Base-by-base conservation (phyloP, 2,329 filamentous ascomycete species). In the Aureobasidium sp. region DNA sequence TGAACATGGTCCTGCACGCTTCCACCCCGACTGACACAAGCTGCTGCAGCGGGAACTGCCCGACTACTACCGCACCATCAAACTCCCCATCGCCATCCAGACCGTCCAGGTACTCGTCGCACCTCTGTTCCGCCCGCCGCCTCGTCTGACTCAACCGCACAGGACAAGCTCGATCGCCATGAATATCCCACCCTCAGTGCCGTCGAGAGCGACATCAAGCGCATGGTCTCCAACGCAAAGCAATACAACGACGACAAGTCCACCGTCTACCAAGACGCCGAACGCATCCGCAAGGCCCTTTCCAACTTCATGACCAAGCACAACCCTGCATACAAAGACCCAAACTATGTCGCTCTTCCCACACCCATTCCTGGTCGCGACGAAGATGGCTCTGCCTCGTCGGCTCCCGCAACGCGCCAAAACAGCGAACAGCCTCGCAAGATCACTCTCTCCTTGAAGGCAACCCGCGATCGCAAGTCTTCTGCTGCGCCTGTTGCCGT, bases 271-370 rank as follows among this genome's bases (percentile, higher is more conserved):
- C 85, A 89, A 38, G 89, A 95, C 71, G 88, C 90, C 7, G 90
- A 95, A 69, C 82, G 88, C 44, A 80, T 95, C 40, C 80, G 90
- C 41, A 95, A 95, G 70, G 84, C 88, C 3, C 77, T 91, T 35
- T 90, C 86, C 66, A 91, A 90, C 63, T 89, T 83, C 67, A 95
- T 95, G 89, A 85, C 84, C 53, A 86, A 86, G 67, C 79, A 85
- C 61, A 95, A 95, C 62, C 89, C 90, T 12, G 88, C 87, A 14
- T 95, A 95, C 68, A 80, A 81, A 57, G 71, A 80, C 58, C 74
- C 76, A 14, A 75, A 78, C 41, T 93, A 94, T 63, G 77, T 80
- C 56, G 85, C 86, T 4, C 76, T 85, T 40, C 79, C 88, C 5
- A 89, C 88, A 1, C 86, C 88, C 0, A 74, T 90, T 14, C 85